phyloP scores from a whole-genome alignment of 495 filamentous ascomycete genomes.

The Astrocystis sublimbata region DNA sequence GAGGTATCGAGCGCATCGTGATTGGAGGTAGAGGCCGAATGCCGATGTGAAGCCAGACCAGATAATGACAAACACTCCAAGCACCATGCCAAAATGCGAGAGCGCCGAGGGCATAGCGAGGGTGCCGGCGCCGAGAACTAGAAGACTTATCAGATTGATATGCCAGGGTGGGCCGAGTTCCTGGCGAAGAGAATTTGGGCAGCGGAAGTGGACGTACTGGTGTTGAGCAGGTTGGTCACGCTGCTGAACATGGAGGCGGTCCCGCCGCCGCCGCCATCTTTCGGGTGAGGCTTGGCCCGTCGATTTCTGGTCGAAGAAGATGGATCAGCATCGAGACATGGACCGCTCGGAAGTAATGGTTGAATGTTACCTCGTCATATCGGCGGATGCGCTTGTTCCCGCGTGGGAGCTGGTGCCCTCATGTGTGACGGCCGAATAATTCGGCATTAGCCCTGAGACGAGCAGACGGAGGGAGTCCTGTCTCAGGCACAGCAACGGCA shows the following conservation, averaged over 20 bases:
- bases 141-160: background rate
- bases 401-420: slow-evolving; percentile 28
- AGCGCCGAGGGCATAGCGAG: slow-evolving; percentile 93
- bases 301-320: slow-evolving; percentile 28
- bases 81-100: slow-evolving; percentile 83
- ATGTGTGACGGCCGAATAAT: slow-evolving; percentile 45
- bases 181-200: background rate
- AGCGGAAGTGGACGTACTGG: slow-evolving; percentile 64
- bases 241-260: slow-evolving; percentile 88
- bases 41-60: slow-evolving; percentile 89
- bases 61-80: slow-evolving; percentile 80
- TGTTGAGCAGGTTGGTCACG: slow-evolving; percentile 94
- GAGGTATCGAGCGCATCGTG: slow-evolving; percentile 86
- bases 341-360: background rate
- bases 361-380: slow-evolving; percentile 42
- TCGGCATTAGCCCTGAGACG: slow-evolving; percentile 40
- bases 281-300: slow-evolving; percentile 33
- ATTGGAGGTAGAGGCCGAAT: slow-evolving; percentile 93
- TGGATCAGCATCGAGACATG: background rate
- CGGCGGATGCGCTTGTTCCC: slow-evolving; percentile 30
- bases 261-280: slow-evolving; percentile 53
- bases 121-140: slow-evolving; percentile 90
- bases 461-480: slow-evolving; percentile 1
- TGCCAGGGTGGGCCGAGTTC: background rate
- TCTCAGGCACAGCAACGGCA: background rate